These are phyloP conservation scores for Sclerotiophoma versabilis DNA, from an alignment of 2,329 filamentous ascomycete species.

Conservation along the genomic window DNA sequence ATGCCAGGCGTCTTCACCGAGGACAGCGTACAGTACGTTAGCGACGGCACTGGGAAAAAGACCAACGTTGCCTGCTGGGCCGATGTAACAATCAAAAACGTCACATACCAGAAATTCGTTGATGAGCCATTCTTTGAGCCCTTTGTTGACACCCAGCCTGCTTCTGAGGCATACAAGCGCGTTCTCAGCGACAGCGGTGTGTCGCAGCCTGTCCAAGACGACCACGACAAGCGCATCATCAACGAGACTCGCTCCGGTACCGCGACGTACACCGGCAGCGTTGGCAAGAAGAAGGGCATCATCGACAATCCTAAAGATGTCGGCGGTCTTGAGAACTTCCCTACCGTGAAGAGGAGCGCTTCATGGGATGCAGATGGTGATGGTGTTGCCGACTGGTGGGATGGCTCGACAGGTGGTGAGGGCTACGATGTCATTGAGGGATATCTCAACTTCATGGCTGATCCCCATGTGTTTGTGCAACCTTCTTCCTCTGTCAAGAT, in stretches of 20 bases:
- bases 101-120: conserved; percentile 43
- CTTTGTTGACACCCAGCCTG: conserved; percentile 38
- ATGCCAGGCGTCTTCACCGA: conserved; percentile 42
- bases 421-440: conserved; percentile 45
- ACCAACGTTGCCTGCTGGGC: conserved; percentile 42
- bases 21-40: conserved; percentile 33
- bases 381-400: conserved; percentile 49
- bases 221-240: conserved; percentile 46
- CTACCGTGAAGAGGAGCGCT: conserved; percentile 27
- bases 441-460: conserved; percentile 48
- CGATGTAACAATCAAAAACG: conserved; percentile 35
- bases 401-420: conserved; percentile 41
- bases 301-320: conserved; percentile 46
- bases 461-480: conserved; percentile 42
- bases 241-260: conserved; percentile 42
- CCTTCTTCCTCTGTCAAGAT: conserved; percentile 32
- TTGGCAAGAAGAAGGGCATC: conserved; percentile 40
- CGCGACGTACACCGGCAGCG: conserved; percentile 40
- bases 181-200: conserved; percentile 46
- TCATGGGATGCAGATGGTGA: conserved; percentile 46
- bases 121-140: conserved; percentile 40
- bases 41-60: conserved; percentile 31
- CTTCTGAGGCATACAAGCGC: conserved; percentile 47
- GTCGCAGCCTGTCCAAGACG: conserved; percentile 40
- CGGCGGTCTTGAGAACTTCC: conserved; percentile 46